Evolutionary conservation across 2,329 filamentous ascomycete species (phyloP), one percentile per base, ranked within the genome.

Genomic region (Fusarium mexicanum): DNA sequence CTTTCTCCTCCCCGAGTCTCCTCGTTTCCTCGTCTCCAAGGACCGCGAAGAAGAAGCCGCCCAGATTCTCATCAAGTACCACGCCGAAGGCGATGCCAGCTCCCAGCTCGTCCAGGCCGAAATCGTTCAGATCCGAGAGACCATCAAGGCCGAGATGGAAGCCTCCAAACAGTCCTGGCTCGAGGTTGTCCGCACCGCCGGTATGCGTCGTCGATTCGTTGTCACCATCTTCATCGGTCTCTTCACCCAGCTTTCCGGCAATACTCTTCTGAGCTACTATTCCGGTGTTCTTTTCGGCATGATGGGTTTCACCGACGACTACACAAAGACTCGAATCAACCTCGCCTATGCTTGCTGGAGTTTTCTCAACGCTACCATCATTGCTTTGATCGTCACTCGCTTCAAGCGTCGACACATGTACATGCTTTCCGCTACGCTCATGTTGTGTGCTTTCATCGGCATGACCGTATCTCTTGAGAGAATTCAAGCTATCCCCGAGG

Each of bases 61-160:
- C 5, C 76, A 71, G 1, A 62, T 82, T n/a, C 77, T 83, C 17
- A 67, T 79, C 59, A 83, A 82, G 65, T 87, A 87, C 75, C 86
- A 88, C 70, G 87, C 87, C 24, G 88, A 89, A 74, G 88, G 87
- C 6, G 83, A 89, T 57, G 76, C 76, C 12, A 79, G 84, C 40
- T 89, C 87, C 2, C 80, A 85, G 18, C 85, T 91, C 18, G 88
- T 91, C 33, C 84, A 86, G 59, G 88, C 88, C 14, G 90, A 92
- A 76, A 87, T 91, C 76, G 85, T 85, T 2, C 88, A 92, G 78
- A 92, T 92, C 72, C 83, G 87, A 57, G 84, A 86, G 8, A 89
- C 89, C 1, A 87, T 91, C 75, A 84, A 85, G 37, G 75, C 89
- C 2, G 89, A 91, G 76, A 81, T 87, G 61, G 87, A 91, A 69